A percentile compares a stretch with the other conserved stretches of the same genome.
Conservation (phyloP, 2,329 filamentous ascomycete genomes). For the Atkinsonella hypoxylon region DNA sequence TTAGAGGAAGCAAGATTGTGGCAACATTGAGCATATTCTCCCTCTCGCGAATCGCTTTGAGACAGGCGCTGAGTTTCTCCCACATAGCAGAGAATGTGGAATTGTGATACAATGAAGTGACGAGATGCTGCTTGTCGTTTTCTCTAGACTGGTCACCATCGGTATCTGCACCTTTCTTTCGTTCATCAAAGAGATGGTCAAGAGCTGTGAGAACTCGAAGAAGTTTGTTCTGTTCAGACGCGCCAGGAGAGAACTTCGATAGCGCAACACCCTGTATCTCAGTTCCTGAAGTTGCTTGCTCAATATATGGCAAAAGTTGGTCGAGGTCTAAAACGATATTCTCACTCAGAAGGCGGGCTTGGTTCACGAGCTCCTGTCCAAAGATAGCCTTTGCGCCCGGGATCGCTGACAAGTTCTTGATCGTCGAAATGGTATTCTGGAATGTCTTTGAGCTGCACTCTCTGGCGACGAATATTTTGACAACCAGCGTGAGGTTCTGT, state of each 20-base stretch:
- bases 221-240: slow-evolving; percentile 93
- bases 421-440: slow-evolving; percentile 93
- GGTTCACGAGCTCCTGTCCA: slow-evolving; percentile 80
- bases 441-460: slow-evolving; percentile 98
- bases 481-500: slow-evolving; percentile 82
- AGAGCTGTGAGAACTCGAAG: slow-evolving; percentile 84
- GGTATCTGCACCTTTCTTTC: slow-evolving; percentile 43
- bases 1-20: slow-evolving; percentile 84
- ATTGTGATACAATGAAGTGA: slow-evolving; percentile 83
- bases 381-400: slow-evolving; percentile 83
- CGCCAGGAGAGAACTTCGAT: slow-evolving; percentile 89
- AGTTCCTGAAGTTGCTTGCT: slow-evolving; percentile 75
- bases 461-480: slow-evolving; percentile 88
- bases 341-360: slow-evolving; percentile 74
- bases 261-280: slow-evolving; percentile 92
- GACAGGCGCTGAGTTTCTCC: slow-evolving; percentile 81
- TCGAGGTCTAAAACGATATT: slow-evolving; percentile 77
- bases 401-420: slow-evolving; percentile 92
- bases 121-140: slow-evolving; percentile 66
- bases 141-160: slow-evolving; percentile 41
- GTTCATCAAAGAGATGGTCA: slow-evolving; percentile 88
- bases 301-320: slow-evolving; percentile 74
- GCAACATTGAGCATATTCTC: slow-evolving; percentile 96
- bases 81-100: slow-evolving; percentile 82
- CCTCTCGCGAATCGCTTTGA: slow-evolving; percentile 77